Percentiles rank a stretch among this genome's conserved stretches.
phyloP scores from a whole-genome alignment of 106 monocot genomes.

The Agapanthus africanus region DNA sequence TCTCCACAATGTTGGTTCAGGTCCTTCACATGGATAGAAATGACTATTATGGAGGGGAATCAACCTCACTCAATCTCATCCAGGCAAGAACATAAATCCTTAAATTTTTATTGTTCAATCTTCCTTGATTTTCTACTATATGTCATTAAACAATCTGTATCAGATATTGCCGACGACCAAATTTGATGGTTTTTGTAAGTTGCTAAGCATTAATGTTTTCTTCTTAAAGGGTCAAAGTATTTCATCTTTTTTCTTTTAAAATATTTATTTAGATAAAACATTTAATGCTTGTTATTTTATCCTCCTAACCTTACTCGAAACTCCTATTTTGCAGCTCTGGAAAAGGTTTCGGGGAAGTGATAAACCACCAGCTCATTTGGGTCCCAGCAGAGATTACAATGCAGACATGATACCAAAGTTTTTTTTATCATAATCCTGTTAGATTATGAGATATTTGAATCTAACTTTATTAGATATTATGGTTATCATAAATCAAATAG shows the following conservation, averaged over 20 bases:
- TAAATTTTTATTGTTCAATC: no score
- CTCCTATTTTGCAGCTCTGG: constrained; percentile 56
- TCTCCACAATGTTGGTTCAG: constrained; percentile 18
- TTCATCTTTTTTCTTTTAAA: no score
- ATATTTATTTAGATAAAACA: no score
- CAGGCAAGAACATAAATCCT: constrained; percentile 35
- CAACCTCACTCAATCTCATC: constrained; percentile 43
- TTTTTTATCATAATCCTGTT: no score
- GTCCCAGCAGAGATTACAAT: constrained; percentile 71
- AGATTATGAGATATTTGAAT: no score
- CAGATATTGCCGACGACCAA: no score
- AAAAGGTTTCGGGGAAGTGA: constrained; percentile 81
- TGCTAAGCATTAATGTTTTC: not conserved
- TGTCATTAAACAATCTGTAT: not conserved
- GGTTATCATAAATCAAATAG: no score
- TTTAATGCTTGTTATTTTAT: not conserved
- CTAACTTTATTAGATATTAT: no score
- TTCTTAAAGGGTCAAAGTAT: not conserved
- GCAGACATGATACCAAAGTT: constrained; percentile 62
- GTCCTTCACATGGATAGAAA: constrained; percentile 61
- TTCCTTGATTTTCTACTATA: not conserved
- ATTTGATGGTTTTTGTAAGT: no score
- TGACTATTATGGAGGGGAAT: constrained; percentile 61
- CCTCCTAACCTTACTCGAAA: not conserved
- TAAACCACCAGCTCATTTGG: constrained; percentile 73